Evolutionary conservation across 495 filamentous ascomycete genomes (phyloP).

Genomic region (Xylaria bambusicola): DNA sequence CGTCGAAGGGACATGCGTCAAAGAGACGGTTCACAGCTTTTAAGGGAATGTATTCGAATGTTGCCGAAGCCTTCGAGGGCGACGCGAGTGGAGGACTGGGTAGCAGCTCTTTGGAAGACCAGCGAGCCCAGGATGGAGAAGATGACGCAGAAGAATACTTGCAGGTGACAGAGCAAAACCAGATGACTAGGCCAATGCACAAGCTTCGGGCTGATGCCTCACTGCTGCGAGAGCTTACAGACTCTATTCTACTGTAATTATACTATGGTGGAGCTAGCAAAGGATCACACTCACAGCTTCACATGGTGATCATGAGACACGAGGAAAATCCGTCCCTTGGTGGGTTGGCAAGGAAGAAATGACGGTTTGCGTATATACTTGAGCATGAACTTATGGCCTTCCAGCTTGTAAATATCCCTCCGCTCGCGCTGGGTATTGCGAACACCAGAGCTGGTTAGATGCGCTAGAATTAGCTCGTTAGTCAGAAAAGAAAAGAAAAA

Average conservation of each 20-base stretch:
- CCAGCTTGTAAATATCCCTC: no score
- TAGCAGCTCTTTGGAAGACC: background rate
- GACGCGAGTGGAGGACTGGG: constrained; percentile 22
- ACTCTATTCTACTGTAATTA: background rate
- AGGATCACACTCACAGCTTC: background rate
- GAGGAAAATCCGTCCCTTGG: no score
- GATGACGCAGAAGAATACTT: background rate
- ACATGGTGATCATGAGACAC: background rate
- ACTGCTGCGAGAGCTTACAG: background rate
- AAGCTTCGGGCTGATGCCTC: background rate
- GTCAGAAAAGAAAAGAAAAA: no score
- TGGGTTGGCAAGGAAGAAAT: background rate
- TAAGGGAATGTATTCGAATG: constrained; percentile 38
- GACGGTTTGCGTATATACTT: no score
- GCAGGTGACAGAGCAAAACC: constrained; percentile 7
- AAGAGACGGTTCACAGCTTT: constrained; percentile 16
- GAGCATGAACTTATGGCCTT: no score
- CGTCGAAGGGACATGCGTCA: constrained; percentile 1
- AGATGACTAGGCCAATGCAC: background rate
- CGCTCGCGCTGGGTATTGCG: no score
- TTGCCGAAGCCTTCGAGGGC: constrained; percentile 44
- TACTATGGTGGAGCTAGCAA: no score
- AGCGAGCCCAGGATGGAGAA: background rate
- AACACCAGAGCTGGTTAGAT: no score
- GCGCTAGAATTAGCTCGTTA: no score